Conservation (phyloP, 2,329 filamentous ascomycete species). For the Incumbomyces lentus region DNA sequence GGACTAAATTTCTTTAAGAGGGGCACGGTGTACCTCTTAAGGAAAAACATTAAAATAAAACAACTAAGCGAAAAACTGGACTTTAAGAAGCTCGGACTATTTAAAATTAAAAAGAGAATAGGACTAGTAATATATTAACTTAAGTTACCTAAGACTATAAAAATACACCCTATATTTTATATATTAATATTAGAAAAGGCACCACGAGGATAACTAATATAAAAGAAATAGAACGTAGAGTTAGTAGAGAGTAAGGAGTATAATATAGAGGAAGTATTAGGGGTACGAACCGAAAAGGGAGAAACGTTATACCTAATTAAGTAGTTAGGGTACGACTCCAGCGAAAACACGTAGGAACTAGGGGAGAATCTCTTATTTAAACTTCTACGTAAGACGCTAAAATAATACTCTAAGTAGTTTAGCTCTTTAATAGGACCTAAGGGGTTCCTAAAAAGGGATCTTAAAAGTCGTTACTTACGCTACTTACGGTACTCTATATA, state of each 20-base stretch:
- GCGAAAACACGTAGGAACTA: no score
- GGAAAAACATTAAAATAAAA: conserved; percentile 13
- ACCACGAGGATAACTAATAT: neutral
- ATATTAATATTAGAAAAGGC: conserved; percentile 7
- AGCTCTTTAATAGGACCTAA: no score
- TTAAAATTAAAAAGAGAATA: conserved; percentile 9
- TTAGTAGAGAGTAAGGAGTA: conserved; percentile 1
- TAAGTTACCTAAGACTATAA: conserved; percentile 8
- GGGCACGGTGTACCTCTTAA: conserved; percentile 7
- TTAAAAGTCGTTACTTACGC: neutral
- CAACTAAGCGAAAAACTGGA: conserved; percentile 9
- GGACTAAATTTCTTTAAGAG: conserved; percentile 5
- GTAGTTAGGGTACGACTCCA: no score
- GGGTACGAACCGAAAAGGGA: neutral
- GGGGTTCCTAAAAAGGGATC: neutral
- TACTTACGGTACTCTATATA: no score
- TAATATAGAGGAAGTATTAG: neutral
- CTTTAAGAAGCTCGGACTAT: conserved; percentile 9
- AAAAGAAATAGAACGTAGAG: neutral
- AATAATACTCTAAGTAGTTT: no score
- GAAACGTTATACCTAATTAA: no score
- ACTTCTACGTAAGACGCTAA: no score
- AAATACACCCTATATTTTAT: conserved; percentile 9
- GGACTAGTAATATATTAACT: conserved; percentile 8
- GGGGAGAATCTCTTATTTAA: no score